Conservation (phyloP, 2,329 filamentous ascomycete genomes). For the Domatiomyces globalis region DNA sequence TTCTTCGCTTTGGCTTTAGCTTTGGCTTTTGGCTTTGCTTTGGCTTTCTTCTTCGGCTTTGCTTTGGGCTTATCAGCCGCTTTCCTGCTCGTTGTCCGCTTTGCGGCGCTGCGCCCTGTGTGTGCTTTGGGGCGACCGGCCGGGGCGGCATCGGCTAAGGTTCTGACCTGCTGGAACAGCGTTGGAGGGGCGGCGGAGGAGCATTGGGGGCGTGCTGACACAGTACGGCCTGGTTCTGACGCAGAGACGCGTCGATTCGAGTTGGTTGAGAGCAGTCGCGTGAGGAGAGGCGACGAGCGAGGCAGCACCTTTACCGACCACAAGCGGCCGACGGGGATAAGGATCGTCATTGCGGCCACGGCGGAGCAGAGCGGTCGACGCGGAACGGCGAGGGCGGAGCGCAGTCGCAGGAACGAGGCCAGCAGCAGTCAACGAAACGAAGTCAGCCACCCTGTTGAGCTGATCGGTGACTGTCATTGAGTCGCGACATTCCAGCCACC, state of each 20-base stretch:
- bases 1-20: conserved; percentile 17
- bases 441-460: neutral
- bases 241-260: conserved; percentile 15
- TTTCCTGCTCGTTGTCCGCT: conserved; percentile 6
- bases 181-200: conserved; percentile 12
- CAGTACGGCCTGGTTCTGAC: conserved; percentile 15
- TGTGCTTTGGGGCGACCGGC: conserved; percentile 22
- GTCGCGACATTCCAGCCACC: neutral
- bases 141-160: conserved; percentile 21
- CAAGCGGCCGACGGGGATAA: conserved; percentile 9
- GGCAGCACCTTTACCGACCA: conserved; percentile 11
- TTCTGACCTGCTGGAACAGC: conserved; percentile 11
- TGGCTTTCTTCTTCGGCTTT: conserved; percentile 10
- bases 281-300: conserved; percentile 13
- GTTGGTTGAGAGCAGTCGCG: conserved; percentile 13
- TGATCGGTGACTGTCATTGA: too few species aligned
- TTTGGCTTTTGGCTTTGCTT: conserved; percentile 19
- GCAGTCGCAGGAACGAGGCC: too few species aligned
- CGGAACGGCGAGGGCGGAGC: neutral
- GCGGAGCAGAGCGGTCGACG: neutral
- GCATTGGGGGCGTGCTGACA: conserved; percentile 8
- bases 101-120: conserved; percentile 20
- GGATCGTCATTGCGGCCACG: conserved; percentile 11
- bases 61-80: conserved; percentile 7
- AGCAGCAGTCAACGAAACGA: neutral